phyloP scores from a whole-genome alignment of 352 stramenopile genomes.

The Hyaloperonospora brassicae region DNA sequence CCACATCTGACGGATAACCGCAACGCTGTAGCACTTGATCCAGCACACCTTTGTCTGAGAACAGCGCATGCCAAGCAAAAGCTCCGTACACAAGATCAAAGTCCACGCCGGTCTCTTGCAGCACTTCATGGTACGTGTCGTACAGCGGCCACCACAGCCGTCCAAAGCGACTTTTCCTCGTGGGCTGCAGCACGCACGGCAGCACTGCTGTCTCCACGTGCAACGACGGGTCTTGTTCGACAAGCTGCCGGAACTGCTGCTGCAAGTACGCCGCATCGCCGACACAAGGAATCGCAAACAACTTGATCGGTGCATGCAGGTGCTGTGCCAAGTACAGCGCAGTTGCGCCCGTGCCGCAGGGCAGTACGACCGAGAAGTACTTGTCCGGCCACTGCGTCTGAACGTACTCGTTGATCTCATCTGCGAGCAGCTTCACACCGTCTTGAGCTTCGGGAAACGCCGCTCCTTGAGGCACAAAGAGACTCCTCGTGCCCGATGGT shows the following conservation, averaged over 20 bases:
- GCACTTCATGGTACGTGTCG: conserved; percentile 53
- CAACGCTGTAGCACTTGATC: conserved; percentile 20
- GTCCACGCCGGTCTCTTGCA: conserved; percentile 48
- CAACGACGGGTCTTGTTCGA: conserved; percentile 18
- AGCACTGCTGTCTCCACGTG: conserved; percentile 7
- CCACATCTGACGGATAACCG: not conserved
- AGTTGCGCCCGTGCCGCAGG: conserved; percentile 69
- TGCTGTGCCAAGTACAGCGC: conserved; percentile 76
- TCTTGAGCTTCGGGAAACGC: conserved; percentile 53
- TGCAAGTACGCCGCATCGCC: conserved; percentile 50
- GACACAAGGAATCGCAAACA: conserved; percentile 69
- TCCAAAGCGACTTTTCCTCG: conserved; percentile 59
- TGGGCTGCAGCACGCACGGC: conserved; percentile 40
- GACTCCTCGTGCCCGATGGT: conserved; percentile 7
- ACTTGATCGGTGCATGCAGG: conserved; percentile 30
- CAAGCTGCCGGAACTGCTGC: conserved; percentile 45
- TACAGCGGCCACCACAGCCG: conserved; percentile 45
- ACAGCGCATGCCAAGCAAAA: conserved; percentile 75
- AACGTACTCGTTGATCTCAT: conserved; percentile 69
- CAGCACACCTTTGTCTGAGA: conserved; percentile 38
- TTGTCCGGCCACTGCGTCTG: conserved; percentile 11
- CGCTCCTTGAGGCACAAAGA: conserved; percentile 66
- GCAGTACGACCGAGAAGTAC: conserved; percentile 55
- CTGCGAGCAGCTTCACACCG: conserved; percentile 45
- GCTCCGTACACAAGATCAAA: conserved; percentile 73